These are phyloP conservation scores for Leishmania arabica DNA, from an alignment of 208 protist genomes.

Conservation along the genomic window DNA sequence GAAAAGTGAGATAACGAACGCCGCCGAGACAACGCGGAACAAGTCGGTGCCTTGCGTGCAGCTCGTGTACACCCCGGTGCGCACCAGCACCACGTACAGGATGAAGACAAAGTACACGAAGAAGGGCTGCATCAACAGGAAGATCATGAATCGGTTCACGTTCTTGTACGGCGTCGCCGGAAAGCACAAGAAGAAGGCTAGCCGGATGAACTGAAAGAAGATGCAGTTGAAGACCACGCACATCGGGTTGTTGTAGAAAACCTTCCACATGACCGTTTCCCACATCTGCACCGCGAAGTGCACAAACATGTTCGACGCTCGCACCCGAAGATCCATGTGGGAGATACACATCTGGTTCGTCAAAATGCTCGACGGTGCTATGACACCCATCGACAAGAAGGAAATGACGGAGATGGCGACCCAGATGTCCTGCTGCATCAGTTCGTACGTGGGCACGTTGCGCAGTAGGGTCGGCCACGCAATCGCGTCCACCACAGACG, in stretches of 20 bases:
- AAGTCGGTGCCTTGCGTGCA: slow-evolving; percentile 56
- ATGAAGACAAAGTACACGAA: slow-evolving; percentile 36
- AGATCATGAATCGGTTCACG: slow-evolving; percentile 58
- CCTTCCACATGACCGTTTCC: slow-evolving; percentile 72
- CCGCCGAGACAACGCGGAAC: slow-evolving; percentile 42
- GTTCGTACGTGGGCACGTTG: slow-evolving; percentile 52
- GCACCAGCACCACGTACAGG: slow-evolving; percentile 42
- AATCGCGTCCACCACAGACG: slow-evolving; percentile 57
- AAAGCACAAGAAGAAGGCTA: slow-evolving; percentile 22
- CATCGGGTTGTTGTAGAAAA: slow-evolving; percentile 63
- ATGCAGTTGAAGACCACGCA: slow-evolving; percentile 42
- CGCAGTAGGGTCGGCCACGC: slow-evolving; percentile 65
- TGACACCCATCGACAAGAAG: slow-evolving; percentile 36
- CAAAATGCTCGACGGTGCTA: slow-evolving; percentile 44
- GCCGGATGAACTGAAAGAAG: slow-evolving; percentile 39
- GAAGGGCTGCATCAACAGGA: slow-evolving; percentile 35
- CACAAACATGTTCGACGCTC: slow-evolving; percentile 43
- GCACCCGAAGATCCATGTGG: slow-evolving; percentile 51
- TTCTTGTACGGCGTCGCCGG: slow-evolving; percentile 63
- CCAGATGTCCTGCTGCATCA: slow-evolving; percentile 25
- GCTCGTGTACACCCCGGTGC: slow-evolving; percentile 40
- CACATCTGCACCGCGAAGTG: slow-evolving; percentile 37
- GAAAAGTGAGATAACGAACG: slow-evolving; percentile 36
- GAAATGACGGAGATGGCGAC: slow-evolving; percentile 36
- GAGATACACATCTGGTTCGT: slow-evolving; percentile 43